phyloP scores from a whole-genome alignment of 2,329 filamentous ascomycete genomes.

The Rhynchosporium secalis region DNA sequence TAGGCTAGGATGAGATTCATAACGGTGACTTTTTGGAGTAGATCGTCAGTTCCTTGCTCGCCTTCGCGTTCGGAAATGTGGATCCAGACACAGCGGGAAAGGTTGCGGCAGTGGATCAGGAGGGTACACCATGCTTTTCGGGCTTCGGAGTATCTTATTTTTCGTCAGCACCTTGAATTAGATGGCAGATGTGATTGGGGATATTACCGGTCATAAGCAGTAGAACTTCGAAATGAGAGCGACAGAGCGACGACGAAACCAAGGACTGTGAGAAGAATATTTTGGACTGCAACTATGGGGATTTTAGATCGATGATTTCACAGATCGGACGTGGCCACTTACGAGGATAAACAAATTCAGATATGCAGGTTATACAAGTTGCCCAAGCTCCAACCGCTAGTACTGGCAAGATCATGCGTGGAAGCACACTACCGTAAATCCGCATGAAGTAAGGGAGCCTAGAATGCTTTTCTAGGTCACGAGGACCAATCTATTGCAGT shows the following conservation, averaged over 20 bases:
- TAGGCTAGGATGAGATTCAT: slow-evolving; percentile 80
- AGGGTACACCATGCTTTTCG: slow-evolving; percentile 63
- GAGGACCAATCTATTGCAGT: slow-evolving; percentile 50
- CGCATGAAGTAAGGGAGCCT: slow-evolving; percentile 76
- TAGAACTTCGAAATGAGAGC: slow-evolving; percentile 73
- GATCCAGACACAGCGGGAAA: slow-evolving; percentile 82
- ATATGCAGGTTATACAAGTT: slow-evolving; percentile 62
- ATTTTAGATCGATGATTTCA: not conserved
- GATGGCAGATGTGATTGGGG: no score
- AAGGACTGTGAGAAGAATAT: slow-evolving; percentile 69
- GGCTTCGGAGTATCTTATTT: slow-evolving; percentile 55
- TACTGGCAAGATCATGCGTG: slow-evolving; percentile 72
- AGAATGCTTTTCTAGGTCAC: slow-evolving; percentile 72
- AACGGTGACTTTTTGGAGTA: slow-evolving; percentile 64
- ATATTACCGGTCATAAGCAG: slow-evolving; percentile 66
- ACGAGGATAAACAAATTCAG: slow-evolving; percentile 22
- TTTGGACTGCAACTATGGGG: slow-evolving; percentile 54
- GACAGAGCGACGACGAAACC: slow-evolving; percentile 81
- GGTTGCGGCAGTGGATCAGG: slow-evolving; percentile 61
- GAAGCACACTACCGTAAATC: slow-evolving; percentile 73
- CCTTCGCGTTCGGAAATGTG: slow-evolving; percentile 62
- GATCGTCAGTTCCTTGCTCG: slow-evolving; percentile 60
- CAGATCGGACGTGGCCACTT: not conserved
- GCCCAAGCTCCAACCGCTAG: slow-evolving; percentile 64
- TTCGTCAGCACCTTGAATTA: not conserved